phyloP scores from a whole-genome alignment of 352 stramenopile genomes.

The Lagenidium sp. region DNA sequence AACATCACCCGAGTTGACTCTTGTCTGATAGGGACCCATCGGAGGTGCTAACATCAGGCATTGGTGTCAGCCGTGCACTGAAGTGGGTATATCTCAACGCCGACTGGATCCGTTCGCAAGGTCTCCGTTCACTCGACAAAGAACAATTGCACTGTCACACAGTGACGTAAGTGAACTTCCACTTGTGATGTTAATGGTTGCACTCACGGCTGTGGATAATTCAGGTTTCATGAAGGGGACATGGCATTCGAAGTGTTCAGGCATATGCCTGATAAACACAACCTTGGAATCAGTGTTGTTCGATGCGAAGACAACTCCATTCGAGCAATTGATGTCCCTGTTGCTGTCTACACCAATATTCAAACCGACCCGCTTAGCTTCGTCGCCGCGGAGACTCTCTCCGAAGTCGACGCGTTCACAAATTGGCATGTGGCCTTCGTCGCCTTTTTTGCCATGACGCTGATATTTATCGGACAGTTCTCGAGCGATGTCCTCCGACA shows the following conservation, averaged over 20 bases:
- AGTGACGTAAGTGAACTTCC: neutral
- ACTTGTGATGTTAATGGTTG: neutral
- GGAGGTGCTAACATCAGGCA: slow-evolving; percentile 57
- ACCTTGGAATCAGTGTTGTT: slow-evolving; percentile 50
- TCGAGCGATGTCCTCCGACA: slow-evolving; percentile 53
- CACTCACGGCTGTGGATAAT: no score
- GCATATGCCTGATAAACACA: slow-evolving; percentile 77
- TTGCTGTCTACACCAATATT: slow-evolving; percentile 67
- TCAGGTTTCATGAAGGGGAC: slow-evolving; percentile 48
- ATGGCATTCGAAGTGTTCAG: slow-evolving; percentile 77
- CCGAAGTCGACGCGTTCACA: slow-evolving; percentile 75
- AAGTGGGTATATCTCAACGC: slow-evolving; percentile 86
- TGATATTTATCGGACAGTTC: slow-evolving; percentile 82
- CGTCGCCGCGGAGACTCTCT: slow-evolving; percentile 76
- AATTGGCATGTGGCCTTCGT: slow-evolving; percentile 68
- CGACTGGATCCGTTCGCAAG: slow-evolving; percentile 73
- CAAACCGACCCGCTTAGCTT: slow-evolving; percentile 85
- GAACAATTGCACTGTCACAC: no score
- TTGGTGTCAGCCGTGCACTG: slow-evolving; percentile 59
- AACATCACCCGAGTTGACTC: neutral
- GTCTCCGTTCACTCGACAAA: slow-evolving; percentile 43
- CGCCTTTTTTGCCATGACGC: slow-evolving; percentile 69
- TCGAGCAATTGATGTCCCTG: slow-evolving; percentile 47
- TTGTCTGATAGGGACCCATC: slow-evolving; percentile 37
- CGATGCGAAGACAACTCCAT: slow-evolving; percentile 46